Base-by-base conservation (phyloP, 345 rosid genomes). In the Arabis alpina region DNA sequence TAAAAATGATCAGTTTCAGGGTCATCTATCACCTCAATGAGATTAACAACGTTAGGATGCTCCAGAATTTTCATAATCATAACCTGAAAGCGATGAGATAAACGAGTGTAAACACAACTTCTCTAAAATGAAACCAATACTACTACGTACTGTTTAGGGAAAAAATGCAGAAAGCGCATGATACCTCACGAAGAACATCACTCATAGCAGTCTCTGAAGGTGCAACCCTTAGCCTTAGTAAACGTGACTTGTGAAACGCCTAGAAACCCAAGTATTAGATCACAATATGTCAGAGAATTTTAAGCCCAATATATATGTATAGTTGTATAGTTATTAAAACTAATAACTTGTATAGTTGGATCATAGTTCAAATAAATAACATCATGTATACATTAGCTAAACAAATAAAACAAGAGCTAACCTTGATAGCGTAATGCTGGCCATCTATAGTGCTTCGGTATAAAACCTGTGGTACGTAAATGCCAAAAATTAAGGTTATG, bases 151-250 rank as follows among this genome's bases (percentile, higher is more conserved):
- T 24, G 56, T 5, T 36, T 13, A 3, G 12, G 23, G 11, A 48
- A 32, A 11, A 8, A 44, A 13, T 27, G 58, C 15, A 54, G 16
- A 61, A 8, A 37, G 62, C 11, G 16, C 13, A 45, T 14, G 55
- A 51, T 86, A 94, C 99, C 91, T 94, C 98, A 34, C 99, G 90
- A 70, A 86, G 85, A 67, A 94, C 99, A 80, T 94, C 99, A 28
- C 86, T 83, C 99, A 94, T 94, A 71, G 99, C 98, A 51, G 97
- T 94, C 85, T 94, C 99, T 51, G 96, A 94, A 73, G 99, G 99
- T 67, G 88, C 92, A 76, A 94, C 99, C 16, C 96, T 87, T 79
- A 83, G 80, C 85, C 88, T 91, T 63, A 79, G 71, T 40, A 94
- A 80, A 78, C 91, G 95, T 30, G 99, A 94, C 84, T 91, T 91